Base-by-base conservation (phyloP, 805 yeast genomes). In the Scheffersomyces spartinae region DNA sequence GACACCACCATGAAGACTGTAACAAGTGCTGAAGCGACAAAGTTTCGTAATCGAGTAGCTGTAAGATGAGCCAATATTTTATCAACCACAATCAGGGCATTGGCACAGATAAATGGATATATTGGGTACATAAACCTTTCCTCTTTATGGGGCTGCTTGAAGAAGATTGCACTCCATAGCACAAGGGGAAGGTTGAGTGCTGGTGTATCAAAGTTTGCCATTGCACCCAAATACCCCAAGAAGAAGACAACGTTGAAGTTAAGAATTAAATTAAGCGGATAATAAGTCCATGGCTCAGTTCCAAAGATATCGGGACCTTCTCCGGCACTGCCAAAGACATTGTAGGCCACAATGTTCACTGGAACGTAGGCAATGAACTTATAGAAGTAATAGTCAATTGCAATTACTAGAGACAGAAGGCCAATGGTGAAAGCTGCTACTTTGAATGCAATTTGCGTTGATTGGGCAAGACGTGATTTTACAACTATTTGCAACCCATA, bases 301-400 rank as follows among this genome's bases (percentile, higher is more conserved):
- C 96, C 96, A 52, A 85, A 88, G 13, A 88, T 84, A 32, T 81
- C 76, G 2, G 96, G 96, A 0, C 96, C 96, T 14, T 82, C 62
- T 5, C 66, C 66, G 21, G 71, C 80, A 29, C 62, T 59, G 0
- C 93, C 74, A 43, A 30, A 52, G 2, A 86, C 95, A 42, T 88
- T 86, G 52, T 88, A 88, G 13, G 72, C 49, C 4, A 85, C 76
- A 34, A 85, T 85, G 43, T 86, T 88, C 36, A 76, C 56, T 0
- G 95, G 86, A 2, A 86, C 93, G 15, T 82, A 62, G 2, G 68
- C 62, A 6, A 71, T 43, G 25, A 64, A 66, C 6, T 68, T 61
- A 45, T 84, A 86, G 33, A 74, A 71, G 9, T 50, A 39, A 2
- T 76, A 70, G 45, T 88, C 94, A 15, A 74, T 48, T 5, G 42